Evolutionary conservation across 352 stramenopile genomes (phyloP), one percentile per base, ranked within the genome.

Genomic region (Globisporangium echinulatum): DNA sequence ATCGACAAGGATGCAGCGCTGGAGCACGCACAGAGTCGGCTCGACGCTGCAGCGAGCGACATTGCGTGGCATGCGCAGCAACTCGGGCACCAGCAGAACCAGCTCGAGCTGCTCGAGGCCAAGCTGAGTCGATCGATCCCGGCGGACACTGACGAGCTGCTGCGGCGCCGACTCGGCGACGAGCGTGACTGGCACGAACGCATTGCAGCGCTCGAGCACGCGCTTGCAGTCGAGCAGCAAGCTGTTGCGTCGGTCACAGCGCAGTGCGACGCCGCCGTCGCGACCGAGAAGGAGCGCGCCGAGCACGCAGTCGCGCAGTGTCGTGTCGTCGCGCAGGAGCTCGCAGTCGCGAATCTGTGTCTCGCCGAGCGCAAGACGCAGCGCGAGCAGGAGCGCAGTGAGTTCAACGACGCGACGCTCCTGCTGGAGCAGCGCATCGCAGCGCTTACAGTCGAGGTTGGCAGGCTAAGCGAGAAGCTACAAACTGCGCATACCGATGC

Each of bases 311-410:
- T 74, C 3, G 62, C 64, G 1, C 76, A 85, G 56, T 66, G 61
- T 15, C 66, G 71, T 19, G 63, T 70, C 5, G 62, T 90, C 8
- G 57, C 64, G 0, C 63, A 77, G 19, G 82, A 92, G 54, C 70
- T 92, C 14, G 74, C 85, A 17, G 77, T 82, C 0, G 83, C 83
- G 2, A 92, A 92, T 49, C 37, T 92, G 36, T 92, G 83, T 43
- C 59, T 92, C 4, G 67, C 75, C 5, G 83, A 92, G 58, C 65
- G 83, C 5, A 90, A 90, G 56, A 73, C 69, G 42, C 83, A 90
- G 51, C 75, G 75, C 19, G 75, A 87, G 9, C 62, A 69, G 8
- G 77, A 80, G 19, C 42, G 61, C 1, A 17, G 17, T 3, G 66
- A 68, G 8, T 80, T 72, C 43, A 49, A 60, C 19, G 43, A 63